Percentiles rank a stretch among this genome's conserved stretches.
These are phyloP conservation scores for Graphilbum fragrans DNA, from an alignment of 2,329 filamentous ascomycete species.

Conservation along the genomic window DNA sequence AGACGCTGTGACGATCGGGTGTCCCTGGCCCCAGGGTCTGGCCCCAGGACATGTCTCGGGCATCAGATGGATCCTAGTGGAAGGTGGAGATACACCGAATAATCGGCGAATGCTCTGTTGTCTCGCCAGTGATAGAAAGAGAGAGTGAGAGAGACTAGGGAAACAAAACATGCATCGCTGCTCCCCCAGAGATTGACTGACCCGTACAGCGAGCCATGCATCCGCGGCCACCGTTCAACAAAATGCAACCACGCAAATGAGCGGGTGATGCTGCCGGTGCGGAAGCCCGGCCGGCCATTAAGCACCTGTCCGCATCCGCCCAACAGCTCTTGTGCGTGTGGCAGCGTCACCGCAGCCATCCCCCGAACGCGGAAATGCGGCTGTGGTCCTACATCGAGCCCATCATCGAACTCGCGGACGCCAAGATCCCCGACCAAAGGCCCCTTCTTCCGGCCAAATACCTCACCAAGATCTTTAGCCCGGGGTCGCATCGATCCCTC, in stretches of 20 bases:
- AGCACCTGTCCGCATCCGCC: constrained; percentile 57
- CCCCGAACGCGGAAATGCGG: constrained; percentile 44
- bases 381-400: constrained; percentile 21
- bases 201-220: constrained; percentile 53
- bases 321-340: constrained; percentile 48
- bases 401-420: constrained; percentile 14
- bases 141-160: no score
- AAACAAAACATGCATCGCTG: neutral
- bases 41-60: neutral
- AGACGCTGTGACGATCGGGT: no score
- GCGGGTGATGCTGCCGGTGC: constrained; percentile 56
- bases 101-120: neutral
- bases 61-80: neutral
- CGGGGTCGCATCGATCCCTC: constrained; percentile 31
- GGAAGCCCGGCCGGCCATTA: constrained; percentile 59
- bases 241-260: constrained; percentile 60
- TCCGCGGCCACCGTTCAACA: constrained; percentile 63
- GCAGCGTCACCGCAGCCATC: constrained; percentile 52
- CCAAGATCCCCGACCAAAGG: constrained; percentile 22
- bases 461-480: constrained; percentile 20
- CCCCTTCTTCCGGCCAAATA: constrained; percentile 20
- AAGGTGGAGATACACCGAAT: neutral
- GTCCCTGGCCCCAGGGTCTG: neutral
- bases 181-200: neutral
- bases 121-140: no score